A percentile compares a stretch with the other conserved stretches of the same genome.
These are phyloP conservation scores for Isabelozyma rhagii DNA, from an alignment of 805 yeast genomes.

Conservation along the genomic window DNA sequence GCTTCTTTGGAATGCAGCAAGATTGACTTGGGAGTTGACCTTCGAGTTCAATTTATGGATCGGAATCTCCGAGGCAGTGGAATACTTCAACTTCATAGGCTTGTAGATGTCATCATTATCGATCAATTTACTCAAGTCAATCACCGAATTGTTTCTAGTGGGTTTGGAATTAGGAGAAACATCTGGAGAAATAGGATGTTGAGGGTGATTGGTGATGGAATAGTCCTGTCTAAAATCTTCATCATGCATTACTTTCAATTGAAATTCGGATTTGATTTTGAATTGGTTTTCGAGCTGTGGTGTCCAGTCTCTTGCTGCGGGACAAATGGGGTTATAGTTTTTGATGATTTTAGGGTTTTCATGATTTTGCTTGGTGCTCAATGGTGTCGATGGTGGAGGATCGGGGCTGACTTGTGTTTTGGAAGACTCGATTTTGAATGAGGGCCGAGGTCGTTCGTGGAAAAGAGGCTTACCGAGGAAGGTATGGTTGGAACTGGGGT, in stretches of 20 bases:
- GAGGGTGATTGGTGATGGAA: constrained; percentile 28
- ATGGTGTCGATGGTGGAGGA: constrained; percentile 4
- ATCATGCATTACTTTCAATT: constrained; percentile 33
- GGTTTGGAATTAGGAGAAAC: constrained; percentile 42
- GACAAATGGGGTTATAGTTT: constrained; percentile 29
- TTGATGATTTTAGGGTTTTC: constrained; percentile 5
- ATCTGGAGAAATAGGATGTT: constrained; percentile 36
- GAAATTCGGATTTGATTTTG: constrained; percentile 30
- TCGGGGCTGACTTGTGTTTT: constrained; percentile 6
- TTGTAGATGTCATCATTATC: constrained; percentile 33
- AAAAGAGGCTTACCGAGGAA: constrained; percentile 3
- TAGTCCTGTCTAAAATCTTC: constrained; percentile 33
- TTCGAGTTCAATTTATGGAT: constrained; percentile 35
- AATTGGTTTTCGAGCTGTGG: constrained; percentile 27
- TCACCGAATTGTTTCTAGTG: constrained; percentile 37
- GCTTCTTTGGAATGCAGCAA: constrained; percentile 17
- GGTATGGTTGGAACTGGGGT: constrained; percentile 4
- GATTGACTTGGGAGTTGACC: constrained; percentile 38
- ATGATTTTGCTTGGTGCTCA: not conserved
- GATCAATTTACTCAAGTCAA: constrained; percentile 33
- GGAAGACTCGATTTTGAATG: constrained; percentile 26
- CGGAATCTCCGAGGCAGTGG: constrained; percentile 37
- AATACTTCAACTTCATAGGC: constrained; percentile 38
- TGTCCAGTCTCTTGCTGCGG: constrained; percentile 39
- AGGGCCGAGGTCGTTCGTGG: constrained; percentile 27